Percentiles rank a stretch among this genome's conserved stretches.
phyloP scores from a whole-genome alignment of 345 rosid species.

The Gossypium stocksii region DNA sequence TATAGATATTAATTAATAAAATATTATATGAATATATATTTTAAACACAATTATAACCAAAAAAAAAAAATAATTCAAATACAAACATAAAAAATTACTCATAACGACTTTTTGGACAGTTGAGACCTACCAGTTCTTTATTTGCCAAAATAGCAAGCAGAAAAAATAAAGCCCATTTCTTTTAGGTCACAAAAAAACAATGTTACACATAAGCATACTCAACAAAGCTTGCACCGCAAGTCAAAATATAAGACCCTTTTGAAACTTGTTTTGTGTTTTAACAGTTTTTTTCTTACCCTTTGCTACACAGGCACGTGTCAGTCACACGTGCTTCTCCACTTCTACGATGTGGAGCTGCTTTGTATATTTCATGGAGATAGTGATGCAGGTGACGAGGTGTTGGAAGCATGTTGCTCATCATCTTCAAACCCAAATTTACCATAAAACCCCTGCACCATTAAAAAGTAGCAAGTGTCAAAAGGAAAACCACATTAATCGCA shows the following conservation, averaged over 20 bases:
- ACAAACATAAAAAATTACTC: neutral
- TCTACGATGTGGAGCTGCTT: slow-evolving; percentile 12
- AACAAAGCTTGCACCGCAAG: neutral
- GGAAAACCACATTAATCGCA: neutral
- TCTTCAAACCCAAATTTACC: slow-evolving; percentile 52
- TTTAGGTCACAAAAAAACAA: neutral
- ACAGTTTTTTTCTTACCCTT: neutral
- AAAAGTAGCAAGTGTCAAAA: slow-evolving; percentile 1
- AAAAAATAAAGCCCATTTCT: too few relatives aligned
- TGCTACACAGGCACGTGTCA: neutral
- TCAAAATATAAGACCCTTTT: neutral
- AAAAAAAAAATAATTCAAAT: too few relatives aligned
- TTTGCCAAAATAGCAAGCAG: neutral
- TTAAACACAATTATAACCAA: neutral
- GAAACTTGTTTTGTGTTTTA: neutral
- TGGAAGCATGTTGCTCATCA: slow-evolving; percentile 19
- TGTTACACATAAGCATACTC: neutral
- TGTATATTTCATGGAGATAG: slow-evolving; percentile 18
- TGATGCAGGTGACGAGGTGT: slow-evolving; percentile 12
- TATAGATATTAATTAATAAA: too few relatives aligned
- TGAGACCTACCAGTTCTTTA: too few relatives aligned
- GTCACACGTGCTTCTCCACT: neutral
- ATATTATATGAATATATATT: too few relatives aligned
- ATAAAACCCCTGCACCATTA: slow-evolving; percentile 54
- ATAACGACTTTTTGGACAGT: too few relatives aligned